Conservation (phyloP, 2,329 filamentous ascomycete genomes). For the Aspergillus candidus region DNA sequence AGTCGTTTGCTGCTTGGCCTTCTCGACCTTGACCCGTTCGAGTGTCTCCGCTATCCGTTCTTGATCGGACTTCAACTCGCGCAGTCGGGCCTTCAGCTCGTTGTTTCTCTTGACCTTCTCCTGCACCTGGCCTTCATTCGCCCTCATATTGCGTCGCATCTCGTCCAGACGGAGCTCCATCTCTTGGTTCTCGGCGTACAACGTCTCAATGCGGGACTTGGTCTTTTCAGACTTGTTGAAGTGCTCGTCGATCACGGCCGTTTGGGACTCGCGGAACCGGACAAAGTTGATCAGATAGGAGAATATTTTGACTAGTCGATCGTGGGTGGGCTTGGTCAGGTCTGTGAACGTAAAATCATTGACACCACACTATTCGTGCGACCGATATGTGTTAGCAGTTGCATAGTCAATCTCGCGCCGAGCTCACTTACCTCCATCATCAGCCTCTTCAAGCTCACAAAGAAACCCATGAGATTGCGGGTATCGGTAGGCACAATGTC, state of each 20-base stretch:
- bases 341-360: constrained; percentile 91
- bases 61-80: constrained; percentile 76
- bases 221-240: constrained; percentile 85
- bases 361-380: constrained; percentile 65
- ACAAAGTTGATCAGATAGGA: constrained; percentile 99
- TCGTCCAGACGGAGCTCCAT: constrained; percentile 74
- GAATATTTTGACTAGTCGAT: constrained; percentile 88
- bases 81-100: constrained; percentile 72
- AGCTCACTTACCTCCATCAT: constrained; percentile 55
- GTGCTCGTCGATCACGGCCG: constrained; percentile 80
- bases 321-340: constrained; percentile 82
- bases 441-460: constrained; percentile 71
- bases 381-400: constrained; percentile 1
- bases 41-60: constrained; percentile 76
- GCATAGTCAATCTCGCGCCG: not conserved
- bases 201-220: constrained; percentile 77
- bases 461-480: constrained; percentile 93
- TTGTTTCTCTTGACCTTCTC: constrained; percentile 84
- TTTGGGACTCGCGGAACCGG: constrained; percentile 90
- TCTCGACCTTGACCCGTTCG: constrained; percentile 75
- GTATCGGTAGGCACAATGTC: constrained; percentile 84
- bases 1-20: constrained; percentile 63
- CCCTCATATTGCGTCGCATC: constrained; percentile 70
- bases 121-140: constrained; percentile 72
- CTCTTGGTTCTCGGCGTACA: constrained; percentile 81